These are phyloP conservation scores for Tetrapyrgos nigripes DNA, from an alignment of 1,284 basidiomycete species.

Conservation along the genomic window DNA sequence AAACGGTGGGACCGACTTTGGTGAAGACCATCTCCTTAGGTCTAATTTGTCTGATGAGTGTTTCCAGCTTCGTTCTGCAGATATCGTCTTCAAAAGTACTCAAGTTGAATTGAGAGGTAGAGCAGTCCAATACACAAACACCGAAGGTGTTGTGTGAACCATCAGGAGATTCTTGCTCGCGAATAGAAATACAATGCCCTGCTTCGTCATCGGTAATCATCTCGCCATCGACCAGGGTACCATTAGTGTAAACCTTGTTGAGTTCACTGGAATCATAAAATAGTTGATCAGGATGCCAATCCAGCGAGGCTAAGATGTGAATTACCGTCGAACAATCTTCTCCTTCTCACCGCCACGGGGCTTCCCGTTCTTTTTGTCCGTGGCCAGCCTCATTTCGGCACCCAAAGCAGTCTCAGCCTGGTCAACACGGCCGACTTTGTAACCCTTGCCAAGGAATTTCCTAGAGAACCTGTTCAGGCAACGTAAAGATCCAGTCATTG, in stretches of 20 bases:
- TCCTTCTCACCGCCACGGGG: slow-evolving; percentile 57
- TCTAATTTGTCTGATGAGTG: slow-evolving; percentile 89
- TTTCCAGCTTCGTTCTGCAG: slow-evolving; percentile 93
- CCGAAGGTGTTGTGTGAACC: slow-evolving; percentile 75
- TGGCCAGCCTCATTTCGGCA: slow-evolving; percentile 81
- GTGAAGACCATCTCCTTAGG: slow-evolving; percentile 94
- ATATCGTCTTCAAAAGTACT: slow-evolving; percentile 93
- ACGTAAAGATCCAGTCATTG: slow-evolving; percentile 5
- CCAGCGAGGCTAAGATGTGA: background rate
- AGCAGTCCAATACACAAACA: slow-evolving; percentile 93
- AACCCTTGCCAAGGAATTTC: slow-evolving; percentile 86
- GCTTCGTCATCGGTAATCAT: slow-evolving; percentile 94
- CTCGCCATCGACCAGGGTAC: slow-evolving; percentile 92
- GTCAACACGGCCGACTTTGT: slow-evolving; percentile 97
- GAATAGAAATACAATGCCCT: slow-evolving; percentile 93
- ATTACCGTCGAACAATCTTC: slow-evolving; percentile 82
- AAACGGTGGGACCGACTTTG: slow-evolving; percentile 61
- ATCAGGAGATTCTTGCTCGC: slow-evolving; percentile 61
- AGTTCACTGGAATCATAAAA: slow-evolving; percentile 71
- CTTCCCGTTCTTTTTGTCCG: slow-evolving; percentile 70
- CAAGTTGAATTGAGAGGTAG: slow-evolving; percentile 96
- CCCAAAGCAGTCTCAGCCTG: slow-evolving; percentile 94
- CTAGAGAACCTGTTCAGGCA: slow-evolving; percentile 36
- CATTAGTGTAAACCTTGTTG: slow-evolving; percentile 95
- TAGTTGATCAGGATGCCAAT: background rate